phyloP scores from a whole-genome alignment of 2,329 filamentous ascomycete genomes.

The Exophiala alcalophila region DNA sequence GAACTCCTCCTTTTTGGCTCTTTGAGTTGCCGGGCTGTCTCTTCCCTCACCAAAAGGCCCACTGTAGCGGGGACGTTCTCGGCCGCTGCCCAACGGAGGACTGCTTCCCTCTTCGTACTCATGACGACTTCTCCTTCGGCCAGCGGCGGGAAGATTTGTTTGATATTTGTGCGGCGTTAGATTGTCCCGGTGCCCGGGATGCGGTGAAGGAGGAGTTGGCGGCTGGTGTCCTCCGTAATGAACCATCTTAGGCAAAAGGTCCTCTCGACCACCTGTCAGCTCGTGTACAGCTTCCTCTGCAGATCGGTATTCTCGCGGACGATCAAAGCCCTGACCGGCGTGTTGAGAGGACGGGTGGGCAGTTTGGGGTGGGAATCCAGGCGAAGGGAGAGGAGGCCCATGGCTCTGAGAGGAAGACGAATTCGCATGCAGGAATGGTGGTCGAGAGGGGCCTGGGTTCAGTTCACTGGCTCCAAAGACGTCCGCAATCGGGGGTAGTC shows the following conservation, averaged over 20 bases:
- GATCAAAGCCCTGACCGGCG: conserved; percentile 54
- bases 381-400: conserved; percentile 65
- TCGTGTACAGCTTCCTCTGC: conserved; percentile 94
- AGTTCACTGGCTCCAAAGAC: conserved; percentile 81
- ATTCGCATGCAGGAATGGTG: conserved; percentile 61
- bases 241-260: conserved; percentile 86
- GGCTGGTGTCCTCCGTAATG: conserved; percentile 95
- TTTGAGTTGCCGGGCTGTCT: conserved; percentile 77
- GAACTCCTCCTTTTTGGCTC: conserved; percentile 90
- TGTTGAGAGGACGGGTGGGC: conserved; percentile 42
- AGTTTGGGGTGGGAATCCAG: conserved; percentile 61
- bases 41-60: conserved; percentile 77
- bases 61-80: conserved; percentile 50
- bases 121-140: conserved; percentile 72
- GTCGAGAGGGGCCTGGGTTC: conserved; percentile 59
- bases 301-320: conserved; percentile 84
- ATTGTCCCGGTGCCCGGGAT: conserved; percentile 42
- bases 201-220: conserved; percentile 80
- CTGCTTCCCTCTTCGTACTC: conserved; percentile 90
- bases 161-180: conserved; percentile 45
- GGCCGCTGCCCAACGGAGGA: conserved; percentile 76
- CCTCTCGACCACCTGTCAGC: conserved; percentile 84
- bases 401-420: conserved; percentile 49
- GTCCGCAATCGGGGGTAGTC: conserved; percentile 88
- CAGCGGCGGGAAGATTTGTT: conserved; percentile 31